Base-by-base conservation (phyloP, 768 basidiomycete genomes). In the Paxillus ammoniavirescens region DNA sequence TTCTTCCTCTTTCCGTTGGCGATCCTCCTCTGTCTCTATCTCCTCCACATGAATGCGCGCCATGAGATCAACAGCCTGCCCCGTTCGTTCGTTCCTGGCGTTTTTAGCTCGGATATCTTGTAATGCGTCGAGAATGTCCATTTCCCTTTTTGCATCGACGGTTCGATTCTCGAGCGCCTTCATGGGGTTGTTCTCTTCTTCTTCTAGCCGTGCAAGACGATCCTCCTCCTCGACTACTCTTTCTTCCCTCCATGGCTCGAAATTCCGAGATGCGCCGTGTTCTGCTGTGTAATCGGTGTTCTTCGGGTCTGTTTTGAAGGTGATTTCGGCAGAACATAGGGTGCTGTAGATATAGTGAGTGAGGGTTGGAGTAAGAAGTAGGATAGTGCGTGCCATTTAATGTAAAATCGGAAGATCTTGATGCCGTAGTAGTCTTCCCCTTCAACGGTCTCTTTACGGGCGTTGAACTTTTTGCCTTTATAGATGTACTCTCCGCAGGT, bases 401-500 rank as follows among this genome's bases (percentile, higher is more conserved):
- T 93, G 63, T 93, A 93, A 71, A 93, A 93, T 36, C 91, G 79
- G 69, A 93, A 93, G 51, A 93, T 94, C 74, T 97, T 98, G 78
- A 99, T 98, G 7, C 96, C 95, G 77, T 91, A 92, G 65, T 99
- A 99, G 60, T 97, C 93, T 68, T 98, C 96, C 0, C 91, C 93
- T 1, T 93, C 89, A 8, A 97, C 97, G 0, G 96, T 98, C 75
- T 99, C 97, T 69, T 99, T 98, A 46, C 96, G 82, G 5, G 97
- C 97, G 62, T 99, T 98, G 77, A 99, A 99, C 73, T 99, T 99
- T 78, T 99, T 99, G 44, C 97, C 97, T 70, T 99, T 98, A 74
- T 98, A 96, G 50, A 99, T 90, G 65, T 98, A 99, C 74, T 99
- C 97, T 45, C 95, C 97, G 63, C 97, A 99, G 3, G 92, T 92